Conservation (phyloP, 2,329 filamentous ascomycete species). For the Mollisia scopiformis region DNA sequence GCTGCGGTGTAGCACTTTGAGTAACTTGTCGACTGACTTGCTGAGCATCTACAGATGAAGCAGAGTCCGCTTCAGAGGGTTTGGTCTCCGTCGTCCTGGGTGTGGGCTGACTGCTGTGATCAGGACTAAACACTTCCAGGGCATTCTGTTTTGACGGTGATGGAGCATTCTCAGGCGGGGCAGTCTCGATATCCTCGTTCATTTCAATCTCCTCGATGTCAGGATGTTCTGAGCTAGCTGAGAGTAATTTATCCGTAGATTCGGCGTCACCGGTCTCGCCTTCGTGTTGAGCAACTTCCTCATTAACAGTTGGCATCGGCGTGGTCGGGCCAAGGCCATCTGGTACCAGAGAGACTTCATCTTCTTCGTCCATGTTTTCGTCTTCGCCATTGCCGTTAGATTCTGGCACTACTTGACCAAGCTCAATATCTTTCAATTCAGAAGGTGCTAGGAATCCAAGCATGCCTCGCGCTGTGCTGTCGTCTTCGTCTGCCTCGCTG, state of each 20-base stretch:
- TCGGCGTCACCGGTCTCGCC: background rate
- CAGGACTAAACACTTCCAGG: conserved; percentile 33
- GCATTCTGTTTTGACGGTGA: conserved; percentile 7
- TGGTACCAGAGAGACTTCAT: conserved; percentile 37
- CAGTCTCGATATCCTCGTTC: background rate
- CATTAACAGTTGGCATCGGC: background rate
- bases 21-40: conserved; percentile 36
- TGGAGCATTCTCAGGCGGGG: background rate
- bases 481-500: conserved; percentile 40
- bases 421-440: conserved; percentile 38
- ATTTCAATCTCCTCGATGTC: background rate
- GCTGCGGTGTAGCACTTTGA: conserved; percentile 43
- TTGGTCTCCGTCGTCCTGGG: conserved; percentile 39
- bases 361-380: conserved; percentile 20
- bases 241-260: background rate
- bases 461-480: conserved; percentile 15
- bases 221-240: background rate
- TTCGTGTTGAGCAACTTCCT: background rate
- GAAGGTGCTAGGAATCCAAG: conserved; percentile 37
- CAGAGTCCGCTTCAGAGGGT: conserved; percentile 37
- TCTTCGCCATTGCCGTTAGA: conserved; percentile 8
- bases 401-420: conserved; percentile 19
- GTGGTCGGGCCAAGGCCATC: conserved; percentile 8
- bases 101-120: conserved; percentile 40
- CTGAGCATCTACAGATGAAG: conserved; percentile 38